A percentile compares a stretch with the other conserved stretches of the same genome.
Conservation (phyloP, 2,329 filamentous ascomycete genomes). For the Berkeleyomyces basicola region DNA sequence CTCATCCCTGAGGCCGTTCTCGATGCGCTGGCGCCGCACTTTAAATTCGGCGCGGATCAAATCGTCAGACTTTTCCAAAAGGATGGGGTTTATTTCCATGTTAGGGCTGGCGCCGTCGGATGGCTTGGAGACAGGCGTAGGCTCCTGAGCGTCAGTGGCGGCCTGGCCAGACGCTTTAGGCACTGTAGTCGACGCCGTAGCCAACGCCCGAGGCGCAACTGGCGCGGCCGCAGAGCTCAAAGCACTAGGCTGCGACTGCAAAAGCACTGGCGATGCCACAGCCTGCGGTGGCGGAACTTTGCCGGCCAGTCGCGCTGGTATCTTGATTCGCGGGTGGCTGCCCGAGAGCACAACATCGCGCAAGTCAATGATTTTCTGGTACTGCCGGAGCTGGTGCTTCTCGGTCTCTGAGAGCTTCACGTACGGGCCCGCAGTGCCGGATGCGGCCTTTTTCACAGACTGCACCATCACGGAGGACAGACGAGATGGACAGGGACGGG, state of each 20-base stretch:
- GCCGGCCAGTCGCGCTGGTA: slow-evolving; percentile 26
- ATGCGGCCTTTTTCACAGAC: neutral
- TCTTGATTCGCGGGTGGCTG: slow-evolving; percentile 47
- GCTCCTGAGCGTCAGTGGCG: neutral
- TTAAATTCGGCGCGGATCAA: slow-evolving; percentile 68
- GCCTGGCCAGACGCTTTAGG: neutral
- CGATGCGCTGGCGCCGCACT: slow-evolving; percentile 64
- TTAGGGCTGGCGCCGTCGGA: slow-evolving; percentile 28
- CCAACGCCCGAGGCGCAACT: neutral
- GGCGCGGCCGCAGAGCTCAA: neutral
- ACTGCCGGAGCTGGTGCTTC: slow-evolving; percentile 28
- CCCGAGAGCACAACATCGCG: slow-evolving; percentile 69
- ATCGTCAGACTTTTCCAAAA: slow-evolving; percentile 74
- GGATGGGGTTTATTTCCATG: slow-evolving; percentile 62
- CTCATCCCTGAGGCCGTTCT: slow-evolving; percentile 61
- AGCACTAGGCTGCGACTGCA: neutral
- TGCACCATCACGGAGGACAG: neutral
- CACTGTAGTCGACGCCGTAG: neutral
- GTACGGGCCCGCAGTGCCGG: neutral
- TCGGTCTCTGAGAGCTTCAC: slow-evolving; percentile 5
- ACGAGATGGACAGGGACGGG: neutral
- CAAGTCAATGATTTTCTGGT: slow-evolving; percentile 65
- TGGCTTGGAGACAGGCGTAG: neutral
- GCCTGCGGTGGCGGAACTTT: slow-evolving; percentile 13
- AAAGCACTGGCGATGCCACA: slow-evolving; percentile 13